Conservation (phyloP, 768 basidiomycete genomes). For the Lactifluus pinguis region DNA sequence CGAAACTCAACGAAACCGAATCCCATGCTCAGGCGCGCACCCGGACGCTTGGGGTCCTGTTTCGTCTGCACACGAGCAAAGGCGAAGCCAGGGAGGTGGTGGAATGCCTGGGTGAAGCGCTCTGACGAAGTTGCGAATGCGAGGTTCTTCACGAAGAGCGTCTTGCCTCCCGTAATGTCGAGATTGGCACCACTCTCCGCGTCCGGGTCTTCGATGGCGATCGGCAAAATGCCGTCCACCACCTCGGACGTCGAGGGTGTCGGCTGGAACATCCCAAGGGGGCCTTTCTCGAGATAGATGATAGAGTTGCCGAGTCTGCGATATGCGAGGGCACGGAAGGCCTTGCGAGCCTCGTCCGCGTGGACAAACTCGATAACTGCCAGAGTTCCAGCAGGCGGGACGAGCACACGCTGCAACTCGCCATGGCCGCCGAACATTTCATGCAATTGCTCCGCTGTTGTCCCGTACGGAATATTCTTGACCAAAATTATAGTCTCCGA, state of each 20-base stretch:
- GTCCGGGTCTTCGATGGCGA: constrained; percentile 28
- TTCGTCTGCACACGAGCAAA: constrained; percentile 92
- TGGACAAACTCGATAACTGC: constrained; percentile 84
- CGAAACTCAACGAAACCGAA: constrained; percentile 95
- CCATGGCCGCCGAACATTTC: constrained; percentile 76
- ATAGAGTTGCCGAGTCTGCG: constrained; percentile 81
- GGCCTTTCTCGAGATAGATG: constrained; percentile 89
- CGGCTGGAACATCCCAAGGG: constrained; percentile 65
- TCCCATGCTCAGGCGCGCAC: constrained; percentile 74
- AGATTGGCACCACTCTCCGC: constrained; percentile 31
- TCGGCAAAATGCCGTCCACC: constrained; percentile 10
- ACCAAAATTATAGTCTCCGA: constrained; percentile 84
- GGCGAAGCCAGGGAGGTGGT: constrained; percentile 65
- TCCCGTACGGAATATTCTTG: constrained; percentile 95
- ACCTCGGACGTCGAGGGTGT: constrained; percentile 18
- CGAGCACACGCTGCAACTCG: constrained; percentile 54
- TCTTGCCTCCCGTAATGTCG: constrained; percentile 58
- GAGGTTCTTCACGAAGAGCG: constrained; percentile 91
- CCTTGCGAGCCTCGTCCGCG: constrained; percentile 58
- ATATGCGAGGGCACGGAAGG: constrained; percentile 79
- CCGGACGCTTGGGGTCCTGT: constrained; percentile 67
- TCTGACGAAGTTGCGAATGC: constrained; percentile 85
- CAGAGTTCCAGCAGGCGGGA: constrained; percentile 90
- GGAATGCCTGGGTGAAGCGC: constrained; percentile 58
- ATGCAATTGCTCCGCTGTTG: constrained; percentile 62